Evolutionary conservation across 768 basidiomycete genomes (phyloP).

Genomic region (Chiua virens): DNA sequence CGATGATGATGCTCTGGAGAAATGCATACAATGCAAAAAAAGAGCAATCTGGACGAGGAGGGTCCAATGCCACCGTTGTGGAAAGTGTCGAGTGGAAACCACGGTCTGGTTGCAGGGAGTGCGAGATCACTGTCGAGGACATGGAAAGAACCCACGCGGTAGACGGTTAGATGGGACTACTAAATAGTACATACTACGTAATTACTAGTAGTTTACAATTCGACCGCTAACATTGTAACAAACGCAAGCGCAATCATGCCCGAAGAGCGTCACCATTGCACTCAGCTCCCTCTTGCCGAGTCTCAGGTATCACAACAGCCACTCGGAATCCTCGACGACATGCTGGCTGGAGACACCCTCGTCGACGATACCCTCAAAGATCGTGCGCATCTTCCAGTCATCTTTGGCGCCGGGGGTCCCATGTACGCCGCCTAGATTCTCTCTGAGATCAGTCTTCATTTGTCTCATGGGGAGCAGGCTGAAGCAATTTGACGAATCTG

Average conservation of each 20-base stretch:
- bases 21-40: conserved; percentile 37
- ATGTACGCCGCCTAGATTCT: conserved; percentile 49
- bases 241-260: conserved; percentile 1
- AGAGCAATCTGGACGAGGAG: conserved; percentile 16
- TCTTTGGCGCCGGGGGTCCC: conserved; percentile 76
- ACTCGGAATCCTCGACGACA: conserved; percentile 26
- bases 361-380: conserved; percentile 15
- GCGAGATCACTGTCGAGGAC: conserved; percentile 18
- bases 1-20: conserved; percentile 42
- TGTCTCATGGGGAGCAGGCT: conserved; percentile 45
- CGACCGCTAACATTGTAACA: too few species aligned
- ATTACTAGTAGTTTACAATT: too few species aligned
- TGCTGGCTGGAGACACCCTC: conserved; percentile 18
- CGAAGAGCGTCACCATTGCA: conserved; percentile 13
- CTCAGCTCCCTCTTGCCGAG: conserved; percentile 11
- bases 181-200: too few species aligned
- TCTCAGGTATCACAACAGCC: conserved; percentile 6
- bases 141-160: conserved; percentile 2
- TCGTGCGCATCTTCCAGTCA: conserved; percentile 44
- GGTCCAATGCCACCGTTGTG: conserved; percentile 18
- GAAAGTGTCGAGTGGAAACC: conserved; percentile 34
- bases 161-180: too few species aligned
- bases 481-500: conserved; percentile 77
- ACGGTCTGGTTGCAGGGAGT: conserved; percentile 20
- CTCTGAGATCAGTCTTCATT: not conserved